Base-by-base conservation (phyloP, 345 rosid genomes). In the Raphanus sativus region DNA sequence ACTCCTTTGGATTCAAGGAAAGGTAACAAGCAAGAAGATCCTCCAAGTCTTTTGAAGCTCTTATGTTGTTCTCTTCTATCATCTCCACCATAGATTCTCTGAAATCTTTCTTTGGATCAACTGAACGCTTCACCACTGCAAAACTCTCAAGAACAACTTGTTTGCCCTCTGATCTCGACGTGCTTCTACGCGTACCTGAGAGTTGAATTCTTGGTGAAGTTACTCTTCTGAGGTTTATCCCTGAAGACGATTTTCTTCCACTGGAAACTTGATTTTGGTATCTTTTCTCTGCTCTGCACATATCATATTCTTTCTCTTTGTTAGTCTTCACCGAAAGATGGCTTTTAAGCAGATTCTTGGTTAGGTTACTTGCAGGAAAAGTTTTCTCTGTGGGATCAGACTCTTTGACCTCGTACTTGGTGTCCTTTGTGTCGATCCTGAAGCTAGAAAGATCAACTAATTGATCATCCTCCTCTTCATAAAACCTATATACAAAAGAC, bases 81-180 rank as follows among this genome's bases (percentile, higher is more conserved):
- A 94, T 94, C 84, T 91, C 98, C 82, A 83, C 83, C 97, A 94
- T 94, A 34, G 98, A 94, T 2, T 90, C 94, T 77, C 84, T 85
- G 86, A 93, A 93, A 81, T 94, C 97, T 54, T 80, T 89, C 79
- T 80, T 84, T 1, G 98, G 98, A 86, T 94, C 94, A 65, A 81
- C 4, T 5, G 98, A 90, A 2, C 84, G 73, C 69, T 94, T 94
- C 65, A 87, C 87, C 2, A 94, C 84, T 13, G 90, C 91, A 15
- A 85, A 75, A 64, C 92, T 87, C 70, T 85, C 87, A 0, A 87
- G 77, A 42, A 84, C 64, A 48, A 29, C 72, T 63, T 80, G 76
- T 61, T 70, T 85, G 29, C 68, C 87, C 71, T 69, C 66, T 60
- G 81, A 66, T 75, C 59, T 66, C 15, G 84, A 83, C 1, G 45